These are phyloP conservation scores for Caloboletus inedulis DNA, from an alignment of 1,284 basidiomycete genomes.

Conservation along the genomic window DNA sequence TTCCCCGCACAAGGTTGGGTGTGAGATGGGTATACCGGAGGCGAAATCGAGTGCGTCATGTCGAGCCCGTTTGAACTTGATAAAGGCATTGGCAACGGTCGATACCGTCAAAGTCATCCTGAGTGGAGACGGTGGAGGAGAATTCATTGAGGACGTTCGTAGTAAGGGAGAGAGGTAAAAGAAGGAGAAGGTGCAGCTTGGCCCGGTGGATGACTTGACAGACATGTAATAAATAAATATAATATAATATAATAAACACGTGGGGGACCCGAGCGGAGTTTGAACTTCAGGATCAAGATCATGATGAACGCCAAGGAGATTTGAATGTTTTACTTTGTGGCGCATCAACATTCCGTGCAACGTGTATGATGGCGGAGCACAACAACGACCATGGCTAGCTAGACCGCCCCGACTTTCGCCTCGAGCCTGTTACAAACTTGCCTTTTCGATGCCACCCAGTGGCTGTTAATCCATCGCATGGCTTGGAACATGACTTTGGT, in stretches of 20 bases:
- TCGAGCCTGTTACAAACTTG: constrained; percentile 1
- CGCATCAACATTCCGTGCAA: constrained; percentile 1
- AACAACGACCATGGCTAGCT: background rate
- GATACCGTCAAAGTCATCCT: constrained; percentile 34
- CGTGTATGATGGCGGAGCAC: constrained; percentile 8
- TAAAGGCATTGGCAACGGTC: constrained; percentile 50
- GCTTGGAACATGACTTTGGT: background rate
- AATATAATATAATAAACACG: too few species aligned
- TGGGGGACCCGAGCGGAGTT: constrained; percentile 28
- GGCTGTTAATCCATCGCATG: background rate
- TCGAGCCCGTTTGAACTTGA: constrained; percentile 44
- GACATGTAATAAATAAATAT: constrained; percentile 8
- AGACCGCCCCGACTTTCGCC: background rate
- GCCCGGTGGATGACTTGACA: constrained; percentile 5
- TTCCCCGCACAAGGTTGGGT: constrained; percentile 40
- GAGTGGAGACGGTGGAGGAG: constrained; percentile 28
- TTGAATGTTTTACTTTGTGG: background rate
- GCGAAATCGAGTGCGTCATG: constrained; percentile 40
- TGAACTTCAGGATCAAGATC: constrained; percentile 3
- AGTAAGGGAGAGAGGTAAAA: too few species aligned
- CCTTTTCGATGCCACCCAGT: background rate
- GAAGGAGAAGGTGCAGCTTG: background rate
- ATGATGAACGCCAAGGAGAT: background rate
- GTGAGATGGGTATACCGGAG: constrained; percentile 56
- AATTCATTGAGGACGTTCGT: constrained; percentile 16